A percentile compares a stretch with the other conserved stretches of the same genome.
Evolutionary conservation across 1,284 basidiomycete species (phyloP).

Genomic region (Coniophora puteana): DNA sequence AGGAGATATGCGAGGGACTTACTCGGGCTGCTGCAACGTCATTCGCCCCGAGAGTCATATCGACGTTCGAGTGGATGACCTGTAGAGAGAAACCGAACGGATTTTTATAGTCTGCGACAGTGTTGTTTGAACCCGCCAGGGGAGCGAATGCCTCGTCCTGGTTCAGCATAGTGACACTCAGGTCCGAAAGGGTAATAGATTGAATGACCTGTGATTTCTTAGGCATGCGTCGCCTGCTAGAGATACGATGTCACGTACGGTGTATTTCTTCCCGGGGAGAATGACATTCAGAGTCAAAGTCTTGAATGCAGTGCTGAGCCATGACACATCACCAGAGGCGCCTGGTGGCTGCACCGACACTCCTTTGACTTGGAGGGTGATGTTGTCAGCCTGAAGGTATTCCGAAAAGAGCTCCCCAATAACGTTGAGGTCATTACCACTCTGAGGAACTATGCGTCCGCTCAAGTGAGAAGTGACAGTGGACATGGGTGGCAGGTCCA

Average conservation of each 20-base stretch:
- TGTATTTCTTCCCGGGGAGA: conserved; percentile 61
- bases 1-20: conserved; percentile 10
- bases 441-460: conserved; percentile 64
- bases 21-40: conserved; percentile 57
- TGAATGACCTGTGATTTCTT: conserved; percentile 52
- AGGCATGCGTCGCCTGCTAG: background rate
- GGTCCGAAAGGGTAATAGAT: conserved; percentile 61
- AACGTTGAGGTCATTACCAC: conserved; percentile 46
- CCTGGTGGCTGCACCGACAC: conserved; percentile 60
- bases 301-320: conserved; percentile 72
- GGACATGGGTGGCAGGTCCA: conserved; percentile 52
- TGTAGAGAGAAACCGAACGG: conserved; percentile 77
- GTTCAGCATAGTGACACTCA: conserved; percentile 51
- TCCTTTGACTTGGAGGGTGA: conserved; percentile 59
- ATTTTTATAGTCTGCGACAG: conserved; percentile 68
- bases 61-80: conserved; percentile 54
- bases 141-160: conserved; percentile 56
- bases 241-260: conserved; percentile 26
- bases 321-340: conserved; percentile 46
- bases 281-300: conserved; percentile 60
- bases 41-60: conserved; percentile 46
- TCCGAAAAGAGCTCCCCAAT: conserved; percentile 67
- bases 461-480: conserved; percentile 50
- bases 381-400: conserved; percentile 65
- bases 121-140: conserved; percentile 54